phyloP scores from a whole-genome alignment of 176 grass and related monocot genomes.

The Alloteropsis semialata region DNA sequence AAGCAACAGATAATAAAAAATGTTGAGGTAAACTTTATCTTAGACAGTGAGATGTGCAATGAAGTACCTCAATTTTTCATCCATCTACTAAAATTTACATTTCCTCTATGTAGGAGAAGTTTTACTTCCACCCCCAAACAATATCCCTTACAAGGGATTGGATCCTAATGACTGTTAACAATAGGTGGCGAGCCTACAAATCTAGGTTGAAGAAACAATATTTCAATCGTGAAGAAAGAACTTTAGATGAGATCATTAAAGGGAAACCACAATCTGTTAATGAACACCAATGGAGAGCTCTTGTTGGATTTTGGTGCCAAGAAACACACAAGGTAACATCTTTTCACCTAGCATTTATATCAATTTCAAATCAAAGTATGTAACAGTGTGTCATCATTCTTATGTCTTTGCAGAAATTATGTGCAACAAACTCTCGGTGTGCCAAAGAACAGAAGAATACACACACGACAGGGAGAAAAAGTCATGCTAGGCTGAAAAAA shows the following conservation, averaged over 20 bases:
- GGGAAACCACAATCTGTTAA: neutral
- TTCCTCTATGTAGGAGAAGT: neutral
- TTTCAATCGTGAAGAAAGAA: neutral
- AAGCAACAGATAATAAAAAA: neutral
- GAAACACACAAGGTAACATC: neutral
- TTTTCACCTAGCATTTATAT: neutral
- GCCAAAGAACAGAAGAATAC: neutral
- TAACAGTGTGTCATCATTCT: rapidly evolving
- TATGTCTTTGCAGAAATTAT: neutral
- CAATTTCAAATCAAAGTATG: neutral
- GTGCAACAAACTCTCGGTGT: neutral
- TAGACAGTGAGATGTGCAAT: neutral
- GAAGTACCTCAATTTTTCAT: neutral
- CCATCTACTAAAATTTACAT: neutral
- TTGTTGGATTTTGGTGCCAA: neutral
- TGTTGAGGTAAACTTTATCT: neutral
- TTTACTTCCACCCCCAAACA: neutral
- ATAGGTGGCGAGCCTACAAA: neutral
- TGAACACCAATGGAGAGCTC: neutral
- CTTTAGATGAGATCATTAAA: neutral
- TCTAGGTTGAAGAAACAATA: neutral
- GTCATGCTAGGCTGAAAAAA: neutral
- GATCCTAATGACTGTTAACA: neutral
- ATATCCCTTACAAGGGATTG: neutral
- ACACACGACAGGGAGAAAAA: neutral